phyloP scores from a whole-genome alignment of 2,329 filamentous ascomycete genomes.

The Arthrobotrys conoides region DNA sequence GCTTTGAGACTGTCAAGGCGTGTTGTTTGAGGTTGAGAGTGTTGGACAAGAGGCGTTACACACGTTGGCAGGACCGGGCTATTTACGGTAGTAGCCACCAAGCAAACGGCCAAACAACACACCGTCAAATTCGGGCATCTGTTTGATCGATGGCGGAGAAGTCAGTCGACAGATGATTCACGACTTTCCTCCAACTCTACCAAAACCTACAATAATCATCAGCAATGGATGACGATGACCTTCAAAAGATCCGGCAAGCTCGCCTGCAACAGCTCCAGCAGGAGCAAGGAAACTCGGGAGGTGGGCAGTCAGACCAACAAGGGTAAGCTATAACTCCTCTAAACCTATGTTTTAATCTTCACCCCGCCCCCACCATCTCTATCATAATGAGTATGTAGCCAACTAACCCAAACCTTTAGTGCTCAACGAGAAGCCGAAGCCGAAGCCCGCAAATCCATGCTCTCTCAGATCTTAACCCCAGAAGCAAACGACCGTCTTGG shows the following conservation, averaged over 20 bases:
- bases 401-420: conserved; percentile 64
- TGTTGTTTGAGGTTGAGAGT: not conserved
- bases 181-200: not conserved
- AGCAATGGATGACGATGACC: conserved; percentile 59
- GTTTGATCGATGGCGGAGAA: conserved; percentile 11
- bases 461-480: conserved; percentile 93
- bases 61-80: not conserved
- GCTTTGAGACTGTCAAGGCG: not conserved
- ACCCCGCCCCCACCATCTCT: conserved; percentile 65
- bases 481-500: conserved; percentile 93
- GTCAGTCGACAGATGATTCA: not conserved
- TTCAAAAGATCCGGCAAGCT: conserved; percentile 83
- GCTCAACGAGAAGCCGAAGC: conserved; percentile 69
- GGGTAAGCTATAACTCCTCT: conserved; percentile 70
- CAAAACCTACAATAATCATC: not conserved
- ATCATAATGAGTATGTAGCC: conserved; percentile 2
- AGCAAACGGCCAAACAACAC: conserved; percentile 7
- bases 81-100: not conserved
- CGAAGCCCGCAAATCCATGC: conserved; percentile 81
- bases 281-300: conserved; percentile 71
- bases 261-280: conserved; percentile 94
- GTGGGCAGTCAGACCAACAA: conserved; percentile 66
- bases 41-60: conserved; percentile 13
- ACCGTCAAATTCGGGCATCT: not conserved
- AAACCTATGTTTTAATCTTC: conserved; percentile 1